These are phyloP conservation scores for Cladosporium sp. DNA, from an alignment of 2,329 filamentous ascomycete species.

Conservation along the genomic window DNA sequence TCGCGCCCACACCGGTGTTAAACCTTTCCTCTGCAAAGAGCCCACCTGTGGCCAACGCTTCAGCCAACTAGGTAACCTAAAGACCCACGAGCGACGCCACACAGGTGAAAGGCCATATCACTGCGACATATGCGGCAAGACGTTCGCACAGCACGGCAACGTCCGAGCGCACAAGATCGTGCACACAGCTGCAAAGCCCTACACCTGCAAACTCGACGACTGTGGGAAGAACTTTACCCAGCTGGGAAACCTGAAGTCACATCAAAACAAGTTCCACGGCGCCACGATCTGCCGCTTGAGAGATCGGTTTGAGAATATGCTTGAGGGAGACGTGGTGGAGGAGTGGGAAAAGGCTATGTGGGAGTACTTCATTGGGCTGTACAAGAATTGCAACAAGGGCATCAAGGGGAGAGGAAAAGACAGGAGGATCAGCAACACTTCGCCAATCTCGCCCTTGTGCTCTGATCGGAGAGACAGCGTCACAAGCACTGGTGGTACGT, in stretches of 20 bases:
- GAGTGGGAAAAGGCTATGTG: constrained; percentile 71
- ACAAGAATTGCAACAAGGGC: constrained; percentile 97
- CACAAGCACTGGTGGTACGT: constrained; percentile 2
- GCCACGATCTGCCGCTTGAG: constrained; percentile 68
- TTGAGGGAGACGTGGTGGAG: constrained; percentile 59
- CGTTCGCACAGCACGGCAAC: constrained; percentile 81
- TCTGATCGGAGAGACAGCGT: constrained; percentile 21
- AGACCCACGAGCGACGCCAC: constrained; percentile 85
- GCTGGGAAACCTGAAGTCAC: constrained; percentile 88
- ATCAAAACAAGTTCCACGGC: constrained; percentile 91
- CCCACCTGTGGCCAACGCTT: constrained; percentile 73
- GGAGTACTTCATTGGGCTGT: constrained; percentile 80
- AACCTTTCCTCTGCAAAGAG: constrained; percentile 81
- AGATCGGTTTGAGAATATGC: constrained; percentile 62
- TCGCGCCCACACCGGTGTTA: constrained; percentile 81
- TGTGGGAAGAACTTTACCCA: constrained; percentile 89
- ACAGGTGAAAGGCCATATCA: constrained; percentile 80
- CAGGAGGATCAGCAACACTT: constrained; percentile 54
- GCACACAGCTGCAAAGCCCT: constrained; percentile 73
- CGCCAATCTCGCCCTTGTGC: background rate
- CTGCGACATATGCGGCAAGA: constrained; percentile 75
- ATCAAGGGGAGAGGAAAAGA: constrained; percentile 95
- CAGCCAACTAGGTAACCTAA: constrained; percentile 86
- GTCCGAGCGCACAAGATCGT: constrained; percentile 78
- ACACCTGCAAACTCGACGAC: constrained; percentile 72